Conservation (phyloP, 2,329 filamentous ascomycete genomes). For the Aspergillus piperis region DNA sequence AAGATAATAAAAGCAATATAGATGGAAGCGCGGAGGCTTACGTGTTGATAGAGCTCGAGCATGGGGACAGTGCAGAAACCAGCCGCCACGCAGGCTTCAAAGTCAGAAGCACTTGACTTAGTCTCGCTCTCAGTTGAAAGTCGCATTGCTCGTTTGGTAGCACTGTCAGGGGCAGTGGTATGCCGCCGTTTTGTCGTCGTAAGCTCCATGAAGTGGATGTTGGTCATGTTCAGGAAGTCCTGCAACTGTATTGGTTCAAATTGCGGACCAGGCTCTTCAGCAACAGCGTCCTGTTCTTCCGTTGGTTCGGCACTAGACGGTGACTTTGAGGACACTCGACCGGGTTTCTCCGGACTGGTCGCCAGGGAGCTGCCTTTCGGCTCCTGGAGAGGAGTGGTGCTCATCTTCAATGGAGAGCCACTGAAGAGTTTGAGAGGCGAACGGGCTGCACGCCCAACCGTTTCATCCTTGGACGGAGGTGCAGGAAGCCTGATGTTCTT, state of each 20-base stretch:
- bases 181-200: constrained; percentile 93
- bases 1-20: constrained; percentile 10
- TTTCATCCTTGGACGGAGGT: constrained; percentile 68
- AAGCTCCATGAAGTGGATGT: constrained; percentile 96
- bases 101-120: constrained; percentile 34
- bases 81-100: constrained; percentile 81
- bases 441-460: constrained; percentile 58
- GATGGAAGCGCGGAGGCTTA: constrained; percentile 44
- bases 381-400: constrained; percentile 55
- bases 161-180: constrained; percentile 66
- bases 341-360: constrained; percentile 37
- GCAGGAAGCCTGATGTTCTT: constrained; percentile 72
- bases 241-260: constrained; percentile 75
- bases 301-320: constrained; percentile 45
- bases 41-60: constrained; percentile 91
- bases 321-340: constrained; percentile 24
- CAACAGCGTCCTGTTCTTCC: constrained; percentile 48
- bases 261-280: constrained; percentile 49
- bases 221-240: constrained; percentile 92
- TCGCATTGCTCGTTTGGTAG: constrained; percentile 32
- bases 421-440: constrained; percentile 49
- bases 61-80: constrained; percentile 90
- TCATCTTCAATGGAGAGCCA: constrained; percentile 35
- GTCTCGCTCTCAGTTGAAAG: constrained; percentile 27
- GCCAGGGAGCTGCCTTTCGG: constrained; percentile 43